Evolutionary conservation across 2,329 filamentous ascomycete species (phyloP), one percentile per base, ranked within the genome.

Genomic region (Fusarium proliferatum): DNA sequence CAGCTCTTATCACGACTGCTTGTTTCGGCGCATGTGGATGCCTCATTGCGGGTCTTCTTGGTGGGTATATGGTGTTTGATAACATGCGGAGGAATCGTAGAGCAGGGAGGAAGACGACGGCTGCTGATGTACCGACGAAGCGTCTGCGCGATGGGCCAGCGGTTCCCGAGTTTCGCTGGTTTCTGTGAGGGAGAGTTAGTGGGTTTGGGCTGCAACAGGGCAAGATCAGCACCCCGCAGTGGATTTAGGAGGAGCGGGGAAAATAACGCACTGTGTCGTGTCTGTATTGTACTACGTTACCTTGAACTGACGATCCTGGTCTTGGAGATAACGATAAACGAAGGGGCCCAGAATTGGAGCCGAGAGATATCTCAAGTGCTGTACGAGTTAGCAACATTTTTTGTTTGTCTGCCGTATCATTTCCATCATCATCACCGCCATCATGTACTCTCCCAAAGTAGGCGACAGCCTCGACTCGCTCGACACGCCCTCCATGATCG

Each of bases 1-100:
- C 84, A 1, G 92, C 92, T 0, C 79, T 94, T 46, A 87, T 89
- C 39, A 93, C 90, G 0, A 92, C 89, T 3, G 90, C 90, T 3
- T 85, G 85, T 0, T 92, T 92, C 81, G 92, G 92, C 0, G 91
- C 86, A 0, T 84, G 83, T 0, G 92, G 92, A 0, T 86, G 87
- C 9, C 67, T 89, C 1, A 80, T 92, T 61, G 88, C 91, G 0
- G 81, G 86, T 4, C 60, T 83, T 4, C 76, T 93, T 52, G 91
- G 90, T 1, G 66, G 82, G 0, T 93, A 85, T 73, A 94, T 93
- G 92, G 83, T 89, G 21, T 79, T 86, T 79, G 84, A 83, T 80
- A 78, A 93, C 45, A 46, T 36, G 39, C 26, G 48, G 1, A 21
- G 65, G 9, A 68, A 68, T 28, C 64, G 64, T 0, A 68, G 15